Percentiles rank a stretch among this genome's conserved stretches.
phyloP scores from a whole-genome alignment of 129 eudicot species.

The Arctium minus region DNA sequence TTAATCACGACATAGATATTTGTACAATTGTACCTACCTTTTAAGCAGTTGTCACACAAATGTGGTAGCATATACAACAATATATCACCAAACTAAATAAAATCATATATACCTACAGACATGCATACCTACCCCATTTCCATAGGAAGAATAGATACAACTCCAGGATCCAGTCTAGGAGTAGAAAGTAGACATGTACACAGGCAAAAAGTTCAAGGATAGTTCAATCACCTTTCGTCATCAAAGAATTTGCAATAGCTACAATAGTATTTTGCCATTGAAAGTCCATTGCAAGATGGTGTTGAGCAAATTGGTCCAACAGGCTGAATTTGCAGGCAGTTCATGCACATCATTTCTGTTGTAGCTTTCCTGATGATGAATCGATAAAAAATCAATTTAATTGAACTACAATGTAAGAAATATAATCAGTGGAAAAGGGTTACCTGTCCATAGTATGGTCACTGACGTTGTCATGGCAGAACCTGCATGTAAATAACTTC shows the following conservation, averaged over 20 bases:
- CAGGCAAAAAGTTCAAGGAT: constrained; percentile 2
- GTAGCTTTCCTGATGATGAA: constrained; percentile 82
- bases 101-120: background rate
- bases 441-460: constrained; percentile 99
- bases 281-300: constrained; percentile 85
- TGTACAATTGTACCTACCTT: too few relatives aligned
- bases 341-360: constrained; percentile 99
- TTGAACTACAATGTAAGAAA: background rate
- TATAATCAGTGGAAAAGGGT: background rate
- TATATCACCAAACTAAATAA: too few relatives aligned
- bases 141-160: too few relatives aligned
- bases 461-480: constrained; percentile 98
- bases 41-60: too few relatives aligned
- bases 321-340: constrained; percentile 76
- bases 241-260: constrained; percentile 94
- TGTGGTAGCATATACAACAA: too few relatives aligned
- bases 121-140: background rate
- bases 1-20: too few relatives aligned
- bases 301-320: constrained; percentile 83
- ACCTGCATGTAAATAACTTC: constrained; percentile 84
- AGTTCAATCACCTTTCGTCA: constrained; percentile 67
- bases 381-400: background rate
- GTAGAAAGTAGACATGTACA: background rate
- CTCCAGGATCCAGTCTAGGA: background rate
- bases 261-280: constrained; percentile 93